These are phyloP conservation scores for Cercospora zeae-maydis DNA, from an alignment of 2,329 filamentous ascomycete genomes.

Conservation along the genomic window DNA sequence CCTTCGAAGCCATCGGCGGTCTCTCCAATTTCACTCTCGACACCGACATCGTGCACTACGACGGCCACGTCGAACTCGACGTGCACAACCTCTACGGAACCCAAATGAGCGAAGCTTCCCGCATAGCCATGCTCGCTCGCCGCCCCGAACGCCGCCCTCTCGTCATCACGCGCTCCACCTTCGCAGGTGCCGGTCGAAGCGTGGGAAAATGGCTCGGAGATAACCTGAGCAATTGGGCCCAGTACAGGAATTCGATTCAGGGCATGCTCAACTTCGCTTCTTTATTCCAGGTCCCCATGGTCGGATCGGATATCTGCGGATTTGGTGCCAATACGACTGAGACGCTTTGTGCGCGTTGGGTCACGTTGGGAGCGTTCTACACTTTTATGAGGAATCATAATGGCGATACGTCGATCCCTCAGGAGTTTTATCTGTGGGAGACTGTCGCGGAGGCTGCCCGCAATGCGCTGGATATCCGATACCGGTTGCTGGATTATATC, in stretches of 20 bases:
- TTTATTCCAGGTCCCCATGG: conserved; percentile 48
- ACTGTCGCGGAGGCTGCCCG: conserved; percentile 60
- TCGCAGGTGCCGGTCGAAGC: conserved; percentile 49
- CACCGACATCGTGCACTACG: conserved; percentile 64
- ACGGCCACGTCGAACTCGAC: conserved; percentile 67
- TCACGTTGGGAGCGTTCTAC: conserved; percentile 67
- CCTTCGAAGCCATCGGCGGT: conserved; percentile 39
- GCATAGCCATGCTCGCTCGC: conserved; percentile 63
- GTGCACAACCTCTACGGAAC: conserved; percentile 73
- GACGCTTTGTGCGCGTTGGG: conserved; percentile 68
- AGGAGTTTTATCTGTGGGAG: conserved; percentile 71
- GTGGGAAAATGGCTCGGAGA: conserved; percentile 59
- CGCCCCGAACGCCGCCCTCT: conserved; percentile 63
- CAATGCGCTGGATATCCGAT: conserved; percentile 66
- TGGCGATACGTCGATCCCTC: conserved; percentile 48
- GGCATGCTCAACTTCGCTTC: conserved; percentile 46
- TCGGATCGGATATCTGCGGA: conserved; percentile 67
- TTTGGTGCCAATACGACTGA: conserved; percentile 65
- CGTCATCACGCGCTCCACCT: conserved; percentile 66
- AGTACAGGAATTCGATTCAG: conserved; percentile 43
- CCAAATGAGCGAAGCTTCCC: conserved; percentile 66
- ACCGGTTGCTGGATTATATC: conserved; percentile 70
- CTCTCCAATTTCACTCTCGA: conserved; percentile 52
- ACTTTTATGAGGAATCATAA: conserved; percentile 77
- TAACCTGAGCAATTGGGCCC: conserved; percentile 44